phyloP scores from a whole-genome alignment of 768 basidiomycete species.

The Tylopilus vinaceipallidus region DNA sequence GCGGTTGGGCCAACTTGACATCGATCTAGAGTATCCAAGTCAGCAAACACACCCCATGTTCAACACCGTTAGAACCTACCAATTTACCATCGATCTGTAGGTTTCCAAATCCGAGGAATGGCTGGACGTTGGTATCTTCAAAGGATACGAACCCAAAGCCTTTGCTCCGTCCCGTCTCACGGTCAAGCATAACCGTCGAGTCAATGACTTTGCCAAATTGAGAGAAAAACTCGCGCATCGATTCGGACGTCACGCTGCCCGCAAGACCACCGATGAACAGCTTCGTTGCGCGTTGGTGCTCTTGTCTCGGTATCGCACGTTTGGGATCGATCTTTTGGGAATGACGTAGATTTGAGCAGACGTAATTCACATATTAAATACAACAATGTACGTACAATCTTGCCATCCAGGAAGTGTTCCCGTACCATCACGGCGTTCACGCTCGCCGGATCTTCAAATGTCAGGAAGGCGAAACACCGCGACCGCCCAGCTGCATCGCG shows the following conservation, averaged over 20 bases:
- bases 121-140: slow-evolving; percentile 86
- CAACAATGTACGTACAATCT: slow-evolving; percentile 70
- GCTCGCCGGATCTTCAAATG: slow-evolving; percentile 88
- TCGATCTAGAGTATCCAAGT: slow-evolving; percentile 65
- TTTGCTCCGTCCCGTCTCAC: slow-evolving; percentile 91
- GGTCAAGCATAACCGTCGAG: slow-evolving; percentile 98
- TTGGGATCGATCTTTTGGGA: slow-evolving; percentile 95
- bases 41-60: background rate
- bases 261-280: slow-evolving; percentile 95
- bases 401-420: slow-evolving; percentile 94
- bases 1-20: slow-evolving; percentile 93
- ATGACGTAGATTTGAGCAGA: slow-evolving; percentile 22
- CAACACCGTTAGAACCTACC: slow-evolving; percentile 46
- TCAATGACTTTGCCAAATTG: slow-evolving; percentile 96
- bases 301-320: slow-evolving; percentile 94
- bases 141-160: slow-evolving; percentile 99
- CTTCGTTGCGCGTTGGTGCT: slow-evolving; percentile 91
- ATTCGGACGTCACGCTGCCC: slow-evolving; percentile 88
- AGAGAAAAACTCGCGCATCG: slow-evolving; percentile 89
- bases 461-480: slow-evolving; percentile 96
- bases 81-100: slow-evolving; percentile 93
- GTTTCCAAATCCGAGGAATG: slow-evolving; percentile 84
- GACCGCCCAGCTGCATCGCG: slow-evolving; percentile 93
- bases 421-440: slow-evolving; percentile 96
- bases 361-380: slow-evolving; percentile 11